A percentile compares a stretch with the other conserved stretches of the same genome.
Conservation (phyloP, 805 yeast genomes). For the Yarrowia porcina region DNA sequence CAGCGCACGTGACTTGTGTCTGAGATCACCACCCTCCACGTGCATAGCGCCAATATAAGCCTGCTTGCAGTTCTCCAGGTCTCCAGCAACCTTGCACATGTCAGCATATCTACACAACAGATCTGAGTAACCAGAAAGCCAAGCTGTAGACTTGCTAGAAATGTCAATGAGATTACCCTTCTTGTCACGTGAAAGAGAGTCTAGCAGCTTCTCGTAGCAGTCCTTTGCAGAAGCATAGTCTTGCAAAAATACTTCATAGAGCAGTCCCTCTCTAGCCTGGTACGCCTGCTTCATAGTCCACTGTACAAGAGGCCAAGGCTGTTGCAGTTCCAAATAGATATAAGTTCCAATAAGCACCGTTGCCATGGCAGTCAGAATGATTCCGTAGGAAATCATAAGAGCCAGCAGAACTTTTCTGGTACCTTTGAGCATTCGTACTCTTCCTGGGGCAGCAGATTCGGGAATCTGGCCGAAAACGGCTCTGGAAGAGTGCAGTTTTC, state of each 20-base stretch:
- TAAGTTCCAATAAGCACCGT: not conserved
- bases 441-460: constrained; percentile 5
- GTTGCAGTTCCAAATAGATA: not conserved
- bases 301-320: not conserved
- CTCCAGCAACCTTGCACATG: constrained; percentile 13
- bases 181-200: constrained; percentile 4
- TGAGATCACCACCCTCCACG: not conserved
- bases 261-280: not conserved
- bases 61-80: constrained; percentile 3
- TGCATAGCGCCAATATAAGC: not conserved
- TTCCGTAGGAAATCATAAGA: constrained; percentile 9
- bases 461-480: not conserved
- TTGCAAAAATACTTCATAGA: not conserved
- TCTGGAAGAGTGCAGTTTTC: not conserved
- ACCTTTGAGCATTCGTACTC: not conserved
- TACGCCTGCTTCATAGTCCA: not conserved
- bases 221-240: not conserved
- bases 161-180: not conserved
- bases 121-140: constrained; percentile 1
- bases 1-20: not conserved
- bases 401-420: constrained; percentile 12
- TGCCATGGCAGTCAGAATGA: constrained; percentile 2
- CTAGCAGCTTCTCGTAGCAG: not conserved
- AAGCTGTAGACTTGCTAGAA: not conserved
- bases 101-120: constrained; percentile 19